Percentiles rank a stretch among this genome's conserved stretches.
phyloP scores from a whole-genome alignment of 2,329 filamentous ascomycete genomes.

The Hymenoscyphus occultus region DNA sequence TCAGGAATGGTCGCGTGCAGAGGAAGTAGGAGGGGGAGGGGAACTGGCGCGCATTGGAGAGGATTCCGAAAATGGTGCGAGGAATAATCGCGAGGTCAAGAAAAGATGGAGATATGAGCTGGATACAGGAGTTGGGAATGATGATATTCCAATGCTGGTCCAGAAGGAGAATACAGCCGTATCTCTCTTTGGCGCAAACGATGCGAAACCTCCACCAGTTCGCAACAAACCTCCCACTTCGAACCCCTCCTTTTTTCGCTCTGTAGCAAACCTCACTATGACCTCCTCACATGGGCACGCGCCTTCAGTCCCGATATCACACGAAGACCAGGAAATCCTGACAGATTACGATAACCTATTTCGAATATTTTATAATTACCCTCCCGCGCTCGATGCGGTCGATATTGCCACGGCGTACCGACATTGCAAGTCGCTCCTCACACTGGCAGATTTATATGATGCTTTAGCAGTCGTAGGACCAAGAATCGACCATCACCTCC shows the following conservation, averaged over 20 bases:
- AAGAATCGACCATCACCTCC: constrained; percentile 86
- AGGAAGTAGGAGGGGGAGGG: constrained; percentile 21
- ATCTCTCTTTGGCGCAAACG: constrained; percentile 56
- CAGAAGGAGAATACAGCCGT: constrained; percentile 61
- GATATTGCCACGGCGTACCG: constrained; percentile 92
- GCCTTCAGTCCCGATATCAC: constrained; percentile 47
- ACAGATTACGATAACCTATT: constrained; percentile 96
- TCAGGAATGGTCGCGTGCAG: constrained; percentile 64
- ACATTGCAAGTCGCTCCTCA: constrained; percentile 86
- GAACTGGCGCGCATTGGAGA: constrained; percentile 53
- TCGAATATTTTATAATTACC: constrained; percentile 92
- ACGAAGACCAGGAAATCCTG: constrained; percentile 70
- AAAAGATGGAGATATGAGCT: constrained; percentile 84
- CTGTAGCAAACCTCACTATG: constrained; percentile 73
- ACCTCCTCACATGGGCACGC: constrained; percentile 44
- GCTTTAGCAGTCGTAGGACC: constrained; percentile 83
- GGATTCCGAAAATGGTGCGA: constrained; percentile 41
- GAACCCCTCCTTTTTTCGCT: constrained; percentile 76
- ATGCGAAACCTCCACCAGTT: constrained; percentile 45
- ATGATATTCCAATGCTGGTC: constrained; percentile 83
- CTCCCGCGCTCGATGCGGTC: constrained; percentile 75
- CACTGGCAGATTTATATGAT: constrained; percentile 92
- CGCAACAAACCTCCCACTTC: constrained; percentile 62
- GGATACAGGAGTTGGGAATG: constrained; percentile 67
- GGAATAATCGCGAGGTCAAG: constrained; percentile 26